phyloP scores from a whole-genome alignment of 768 basidiomycete species.

The Tylopilus rubrobrunneus region DNA sequence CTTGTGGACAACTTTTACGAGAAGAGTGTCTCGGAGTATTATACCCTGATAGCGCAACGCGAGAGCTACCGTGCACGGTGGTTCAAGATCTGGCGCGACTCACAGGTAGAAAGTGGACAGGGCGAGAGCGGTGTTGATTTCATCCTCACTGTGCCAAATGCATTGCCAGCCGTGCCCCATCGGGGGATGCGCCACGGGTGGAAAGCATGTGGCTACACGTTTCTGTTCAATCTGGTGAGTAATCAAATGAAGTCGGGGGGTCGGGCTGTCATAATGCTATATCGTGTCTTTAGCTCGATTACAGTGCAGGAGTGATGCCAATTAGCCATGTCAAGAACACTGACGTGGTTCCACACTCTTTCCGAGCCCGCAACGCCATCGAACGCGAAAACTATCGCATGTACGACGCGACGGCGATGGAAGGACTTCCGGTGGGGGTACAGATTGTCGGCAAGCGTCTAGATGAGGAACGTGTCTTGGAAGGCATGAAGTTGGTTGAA shows the following conservation, averaged over 20 bases:
- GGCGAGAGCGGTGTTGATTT: constrained; percentile 54
- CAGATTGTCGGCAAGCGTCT: constrained; percentile 41
- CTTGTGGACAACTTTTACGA: constrained; percentile 45
- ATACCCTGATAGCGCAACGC: constrained; percentile 43
- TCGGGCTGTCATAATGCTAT: background rate
- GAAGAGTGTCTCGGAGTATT: constrained; percentile 51
- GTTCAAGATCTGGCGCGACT: constrained; percentile 33
- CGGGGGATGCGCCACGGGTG: constrained; percentile 51
- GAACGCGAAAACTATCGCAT: constrained; percentile 39
- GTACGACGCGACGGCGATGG: constrained; percentile 40
- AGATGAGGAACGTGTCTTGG: constrained; percentile 47
- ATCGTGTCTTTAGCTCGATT: constrained; percentile 35
- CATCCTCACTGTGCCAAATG: constrained; percentile 56
- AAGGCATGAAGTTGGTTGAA: constrained; percentile 42
- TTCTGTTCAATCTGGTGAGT: constrained; percentile 63
- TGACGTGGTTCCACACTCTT: constrained; percentile 29
- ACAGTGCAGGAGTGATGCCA: constrained; percentile 43
- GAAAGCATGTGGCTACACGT: constrained; percentile 59
- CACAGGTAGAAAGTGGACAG: constrained; percentile 18
- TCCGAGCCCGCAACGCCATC: constrained; percentile 32
- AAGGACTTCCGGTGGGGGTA: constrained; percentile 43
- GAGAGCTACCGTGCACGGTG: constrained; percentile 40
- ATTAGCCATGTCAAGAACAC: constrained; percentile 36
- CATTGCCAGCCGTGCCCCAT: constrained; percentile 57
- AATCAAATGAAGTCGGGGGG: background rate